A percentile compares a stretch with the other conserved stretches of the same genome.
Evolutionary conservation across 2,329 filamentous ascomycete genomes (phyloP).

Genomic region (Didymella exigua): DNA sequence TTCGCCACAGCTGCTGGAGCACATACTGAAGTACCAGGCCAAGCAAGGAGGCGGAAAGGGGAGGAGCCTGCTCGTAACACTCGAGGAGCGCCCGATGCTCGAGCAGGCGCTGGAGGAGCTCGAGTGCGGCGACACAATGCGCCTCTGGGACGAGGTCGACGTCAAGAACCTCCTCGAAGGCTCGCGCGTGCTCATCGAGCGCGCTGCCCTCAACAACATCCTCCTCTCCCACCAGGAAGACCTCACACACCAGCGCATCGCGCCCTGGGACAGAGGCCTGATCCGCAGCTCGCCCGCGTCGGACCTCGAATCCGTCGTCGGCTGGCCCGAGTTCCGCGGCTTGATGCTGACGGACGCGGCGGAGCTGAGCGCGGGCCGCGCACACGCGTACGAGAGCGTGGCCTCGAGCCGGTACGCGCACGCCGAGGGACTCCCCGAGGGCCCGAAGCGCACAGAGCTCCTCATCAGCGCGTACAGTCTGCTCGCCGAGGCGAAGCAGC

Average conservation of each 20-base stretch:
- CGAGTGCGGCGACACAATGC: constrained; percentile 71
- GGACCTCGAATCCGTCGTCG: constrained; percentile 32
- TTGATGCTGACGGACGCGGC: constrained; percentile 25
- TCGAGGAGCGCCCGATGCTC: constrained; percentile 56
- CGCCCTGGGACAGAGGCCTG: constrained; percentile 30
- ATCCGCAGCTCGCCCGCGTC: constrained; percentile 24
- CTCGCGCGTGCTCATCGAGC: constrained; percentile 85
- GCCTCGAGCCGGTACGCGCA: constrained; percentile 30
- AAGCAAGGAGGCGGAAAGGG: constrained; percentile 47
- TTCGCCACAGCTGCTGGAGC: constrained; percentile 65
- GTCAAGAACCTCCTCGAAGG: constrained; percentile 92
- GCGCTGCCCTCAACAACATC: constrained; percentile 75
- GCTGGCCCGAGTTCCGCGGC: constrained; percentile 38
- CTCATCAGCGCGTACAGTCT: constrained; percentile 36
- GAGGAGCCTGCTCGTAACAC: constrained; percentile 39
- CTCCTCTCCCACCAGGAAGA: constrained; percentile 53
- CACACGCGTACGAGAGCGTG: constrained; percentile 34
- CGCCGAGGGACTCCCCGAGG: constrained; percentile 28
- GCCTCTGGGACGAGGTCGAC: constrained; percentile 80
- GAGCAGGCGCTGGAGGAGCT: constrained; percentile 69
- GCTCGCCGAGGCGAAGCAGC: constrained; percentile 37
- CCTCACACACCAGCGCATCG: constrained; percentile 30
- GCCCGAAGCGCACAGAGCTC: constrained; percentile 26
- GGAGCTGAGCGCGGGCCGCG: constrained; percentile 31
- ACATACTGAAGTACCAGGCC: constrained; percentile 72